These are phyloP conservation scores for Aaosphaeria pasadenensis DNA, from an alignment of 2,329 filamentous ascomycete genomes.

Conservation along the genomic window DNA sequence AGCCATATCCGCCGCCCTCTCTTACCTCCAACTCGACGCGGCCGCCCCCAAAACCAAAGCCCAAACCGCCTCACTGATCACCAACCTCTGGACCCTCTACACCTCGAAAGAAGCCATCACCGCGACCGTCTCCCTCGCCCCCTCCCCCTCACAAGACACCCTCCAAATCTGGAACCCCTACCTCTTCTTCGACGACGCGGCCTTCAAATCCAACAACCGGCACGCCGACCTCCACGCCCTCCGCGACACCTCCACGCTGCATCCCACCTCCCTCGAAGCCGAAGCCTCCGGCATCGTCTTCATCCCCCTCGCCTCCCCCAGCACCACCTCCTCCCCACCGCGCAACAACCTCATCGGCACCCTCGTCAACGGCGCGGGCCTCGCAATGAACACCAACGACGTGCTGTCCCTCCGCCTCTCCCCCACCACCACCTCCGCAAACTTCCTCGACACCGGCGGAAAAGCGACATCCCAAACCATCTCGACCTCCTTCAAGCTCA, in stretches of 20 bases:
- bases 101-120: conserved; percentile 64
- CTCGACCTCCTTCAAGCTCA: conserved; percentile 69
- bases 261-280: conserved; percentile 58
- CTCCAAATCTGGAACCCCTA: conserved; percentile 54
- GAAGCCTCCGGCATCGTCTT: conserved; percentile 76
- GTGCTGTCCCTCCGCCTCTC: conserved; percentile 65
- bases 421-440: conserved; percentile 63
- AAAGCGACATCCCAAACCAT: conserved; percentile 84
- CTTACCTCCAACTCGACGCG: conserved; percentile 54
- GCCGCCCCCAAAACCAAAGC: conserved; percentile 42
- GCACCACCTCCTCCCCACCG: not conserved
- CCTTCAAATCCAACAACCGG: conserved; percentile 60
- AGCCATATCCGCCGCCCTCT: conserved; percentile 43
- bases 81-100: conserved; percentile 58
- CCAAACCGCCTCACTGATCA: conserved; percentile 50
- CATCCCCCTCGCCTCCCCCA: conserved; percentile 51
- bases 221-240: conserved; percentile 60
- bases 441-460: conserved; percentile 87
- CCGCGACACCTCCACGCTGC: conserved; percentile 51
- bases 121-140: conserved; percentile 50
- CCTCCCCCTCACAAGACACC: conserved; percentile 34
- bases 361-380: conserved; percentile 82
- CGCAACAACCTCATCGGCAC: conserved; percentile 68
- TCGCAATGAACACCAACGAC: conserved; percentile 90
- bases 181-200: conserved; percentile 69